Percentiles rank a stretch among this genome's conserved stretches.
Evolutionary conservation across 306 rosid species (phyloP).

Genomic region (Nissolia schottii): DNA sequence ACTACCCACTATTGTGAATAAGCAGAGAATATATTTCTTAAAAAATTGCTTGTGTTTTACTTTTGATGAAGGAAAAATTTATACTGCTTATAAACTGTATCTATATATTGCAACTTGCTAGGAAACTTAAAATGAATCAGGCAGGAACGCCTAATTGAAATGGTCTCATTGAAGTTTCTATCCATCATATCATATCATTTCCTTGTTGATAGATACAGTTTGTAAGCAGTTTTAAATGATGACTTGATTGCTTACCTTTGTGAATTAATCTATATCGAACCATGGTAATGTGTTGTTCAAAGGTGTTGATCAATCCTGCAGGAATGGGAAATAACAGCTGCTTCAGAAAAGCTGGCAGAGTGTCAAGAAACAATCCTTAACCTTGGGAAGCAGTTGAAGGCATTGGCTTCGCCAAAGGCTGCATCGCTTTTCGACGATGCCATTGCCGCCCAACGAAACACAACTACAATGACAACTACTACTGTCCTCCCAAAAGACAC

Average conservation of each 20-base stretch:
- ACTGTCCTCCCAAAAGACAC: slow-evolving; percentile 21
- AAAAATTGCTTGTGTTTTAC: not conserved
- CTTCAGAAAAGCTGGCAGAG: slow-evolving; percentile 91
- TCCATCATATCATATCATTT: not conserved
- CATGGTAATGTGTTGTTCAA: not conserved
- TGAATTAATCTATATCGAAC: not conserved
- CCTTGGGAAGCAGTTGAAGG: slow-evolving; percentile 92
- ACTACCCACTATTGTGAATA: not conserved
- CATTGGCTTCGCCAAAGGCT: slow-evolving; percentile 68
- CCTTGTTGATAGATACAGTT: too few relatives aligned
- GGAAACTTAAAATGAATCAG: not conserved
- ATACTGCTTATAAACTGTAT: not conserved
- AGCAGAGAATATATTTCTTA: not conserved
- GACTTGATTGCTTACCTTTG: slow-evolving; percentile 1
- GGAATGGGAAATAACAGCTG: slow-evolving; percentile 89
- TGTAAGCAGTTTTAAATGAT: too few relatives aligned
- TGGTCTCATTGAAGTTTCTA: not conserved
- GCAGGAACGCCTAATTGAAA: not conserved
- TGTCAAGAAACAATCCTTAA: slow-evolving; percentile 90
- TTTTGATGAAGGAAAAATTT: slow-evolving; percentile 3
- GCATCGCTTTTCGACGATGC: slow-evolving; percentile 58
- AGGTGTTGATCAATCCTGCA: slow-evolving; percentile 31
- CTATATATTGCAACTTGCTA: not conserved
- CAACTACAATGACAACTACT: slow-evolving; percentile 2
- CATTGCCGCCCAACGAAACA: slow-evolving; percentile 31